These are phyloP conservation scores for Aspergillus piperis DNA, from an alignment of 2,329 filamentous ascomycete species.

Conservation along the genomic window DNA sequence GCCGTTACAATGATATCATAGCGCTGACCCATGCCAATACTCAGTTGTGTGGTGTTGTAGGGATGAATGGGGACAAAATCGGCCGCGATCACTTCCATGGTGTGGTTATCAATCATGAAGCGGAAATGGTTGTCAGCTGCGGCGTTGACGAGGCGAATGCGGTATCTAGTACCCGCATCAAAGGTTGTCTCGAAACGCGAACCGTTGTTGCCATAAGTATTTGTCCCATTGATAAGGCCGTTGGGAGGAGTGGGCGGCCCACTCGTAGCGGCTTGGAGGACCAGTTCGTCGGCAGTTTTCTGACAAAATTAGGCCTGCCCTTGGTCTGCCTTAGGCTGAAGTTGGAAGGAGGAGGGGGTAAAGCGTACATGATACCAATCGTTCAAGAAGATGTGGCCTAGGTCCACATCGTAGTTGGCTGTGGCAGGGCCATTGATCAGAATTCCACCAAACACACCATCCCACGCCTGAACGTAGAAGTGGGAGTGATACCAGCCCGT, in stretches of 20 bases:
- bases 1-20: conserved; percentile 53
- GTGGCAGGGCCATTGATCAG: conserved; percentile 1
- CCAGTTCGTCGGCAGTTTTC: not conserved
- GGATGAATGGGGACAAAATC: conserved; percentile 65
- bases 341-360: no score
- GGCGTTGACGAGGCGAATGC: not conserved
- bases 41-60: conserved; percentile 59
- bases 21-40: conserved; percentile 42
- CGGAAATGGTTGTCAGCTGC: not conserved
- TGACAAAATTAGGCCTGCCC: not conserved
- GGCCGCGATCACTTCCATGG: conserved; percentile 63
- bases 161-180: not conserved
- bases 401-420: not conserved
- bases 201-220: not conserved
- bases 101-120: conserved; percentile 59
- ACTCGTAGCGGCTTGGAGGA: not conserved
- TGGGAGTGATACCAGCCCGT: conserved; percentile 38
- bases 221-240: not conserved
- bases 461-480: conserved; percentile 41
- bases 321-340: no score
- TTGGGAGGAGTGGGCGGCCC: not conserved
- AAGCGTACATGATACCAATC: not conserved
- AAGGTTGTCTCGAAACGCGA: not conserved
- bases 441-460: conserved; percentile 50
- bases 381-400: not conserved